phyloP scores from a whole-genome alignment of 2,329 filamentous ascomycete species.

The Phaeosphaeria sp. region DNA sequence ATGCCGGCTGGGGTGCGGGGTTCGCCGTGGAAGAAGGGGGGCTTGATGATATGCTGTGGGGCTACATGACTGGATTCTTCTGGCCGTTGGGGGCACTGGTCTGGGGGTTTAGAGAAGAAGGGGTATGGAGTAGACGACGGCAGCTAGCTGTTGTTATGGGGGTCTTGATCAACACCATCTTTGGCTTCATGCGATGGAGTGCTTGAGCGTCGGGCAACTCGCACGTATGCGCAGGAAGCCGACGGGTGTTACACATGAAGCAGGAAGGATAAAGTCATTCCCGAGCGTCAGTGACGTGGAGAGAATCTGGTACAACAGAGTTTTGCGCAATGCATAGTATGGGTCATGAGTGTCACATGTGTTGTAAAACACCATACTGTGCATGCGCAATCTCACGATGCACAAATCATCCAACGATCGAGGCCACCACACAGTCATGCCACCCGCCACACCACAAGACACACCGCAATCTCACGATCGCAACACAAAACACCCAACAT shows the following conservation, averaged over 20 bases:
- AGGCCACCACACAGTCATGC: not conserved
- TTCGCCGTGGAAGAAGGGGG: constrained; percentile 65
- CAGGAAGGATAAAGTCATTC: not conserved
- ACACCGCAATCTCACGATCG: constrained; percentile 8
- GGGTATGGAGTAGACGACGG: constrained; percentile 83
- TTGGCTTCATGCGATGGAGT: constrained; percentile 72
- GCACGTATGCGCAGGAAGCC: not conserved
- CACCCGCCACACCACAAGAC: constrained; percentile 1
- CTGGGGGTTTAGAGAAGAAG: constrained; percentile 86
- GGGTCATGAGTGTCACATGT: not conserved
- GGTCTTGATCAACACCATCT: constrained; percentile 77
- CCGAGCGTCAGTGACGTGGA: not conserved
- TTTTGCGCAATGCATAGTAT: not conserved
- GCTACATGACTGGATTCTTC: constrained; percentile 91
- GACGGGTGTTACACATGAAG: not conserved
- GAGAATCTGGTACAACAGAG: not conserved
- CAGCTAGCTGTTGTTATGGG: constrained; percentile 88
- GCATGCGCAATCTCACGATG: not conserved
- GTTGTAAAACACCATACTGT: not conserved
- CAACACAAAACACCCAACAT: constrained; percentile 12
- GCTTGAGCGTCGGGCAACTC: constrained; percentile 28
- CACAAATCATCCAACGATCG: not conserved
- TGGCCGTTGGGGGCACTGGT: constrained; percentile 87
- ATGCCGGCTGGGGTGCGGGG: constrained; percentile 57
- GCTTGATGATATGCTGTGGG: constrained; percentile 85